A percentile compares a stretch with the other conserved stretches of the same genome.
phyloP scores from a whole-genome alignment of 2,329 filamentous ascomycete species.

The Xylaria digitata region DNA sequence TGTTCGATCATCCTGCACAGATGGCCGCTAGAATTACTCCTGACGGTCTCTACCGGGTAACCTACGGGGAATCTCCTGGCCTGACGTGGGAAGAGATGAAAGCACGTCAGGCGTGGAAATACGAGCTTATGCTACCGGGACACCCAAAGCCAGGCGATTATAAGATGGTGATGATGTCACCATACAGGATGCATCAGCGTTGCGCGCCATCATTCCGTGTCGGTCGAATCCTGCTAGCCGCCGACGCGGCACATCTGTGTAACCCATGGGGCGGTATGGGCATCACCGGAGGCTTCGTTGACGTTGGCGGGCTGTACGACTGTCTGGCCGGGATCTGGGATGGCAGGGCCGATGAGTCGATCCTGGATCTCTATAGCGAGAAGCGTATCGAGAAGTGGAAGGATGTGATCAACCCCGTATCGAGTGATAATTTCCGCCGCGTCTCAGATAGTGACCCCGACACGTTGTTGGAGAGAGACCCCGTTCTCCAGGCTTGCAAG shows the following conservation, averaged over 20 bases:
- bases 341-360: constrained; percentile 56
- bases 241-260: constrained; percentile 70
- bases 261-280: constrained; percentile 70
- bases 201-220: constrained; percentile 68
- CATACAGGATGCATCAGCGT: constrained; percentile 71
- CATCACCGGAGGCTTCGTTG: constrained; percentile 72
- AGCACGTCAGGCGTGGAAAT: constrained; percentile 65
- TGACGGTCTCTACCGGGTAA: constrained; percentile 71
- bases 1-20: constrained; percentile 46
- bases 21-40: constrained; percentile 70
- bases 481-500: constrained; percentile 55
- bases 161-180: constrained; percentile 66
- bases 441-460: constrained; percentile 56
- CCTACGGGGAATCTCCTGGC: constrained; percentile 68
- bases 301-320: constrained; percentile 70
- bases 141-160: constrained; percentile 69
- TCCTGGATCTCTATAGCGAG: constrained; percentile 59
- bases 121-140: constrained; percentile 68
- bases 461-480: constrained; percentile 54
- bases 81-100: constrained; percentile 65
- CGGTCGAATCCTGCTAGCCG: constrained; percentile 66
- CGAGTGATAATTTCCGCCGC: constrained; percentile 57
- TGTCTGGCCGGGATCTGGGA: constrained; percentile 63
- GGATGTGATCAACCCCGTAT: constrained; percentile 57
- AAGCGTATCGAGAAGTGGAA: constrained; percentile 60